Evolutionary conservation across 257 asterid genomes (phyloP).

Genomic region (Solanum etuberosum): DNA sequence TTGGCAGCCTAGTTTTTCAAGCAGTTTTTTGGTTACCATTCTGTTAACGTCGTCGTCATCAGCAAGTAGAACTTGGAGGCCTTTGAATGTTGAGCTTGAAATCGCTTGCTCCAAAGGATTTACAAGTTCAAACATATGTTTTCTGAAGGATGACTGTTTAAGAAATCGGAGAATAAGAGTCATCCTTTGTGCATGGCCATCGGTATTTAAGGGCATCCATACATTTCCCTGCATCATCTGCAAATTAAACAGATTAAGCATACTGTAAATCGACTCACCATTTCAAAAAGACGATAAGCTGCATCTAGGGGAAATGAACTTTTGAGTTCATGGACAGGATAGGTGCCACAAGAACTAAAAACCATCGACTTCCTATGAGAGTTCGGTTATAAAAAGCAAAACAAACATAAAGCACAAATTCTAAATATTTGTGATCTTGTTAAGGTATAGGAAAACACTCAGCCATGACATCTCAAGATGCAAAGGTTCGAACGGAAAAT

Average conservation of each 20-base stretch:
- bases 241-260: background rate
- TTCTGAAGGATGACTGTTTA: conserved; percentile 21
- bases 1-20: conserved; percentile 32
- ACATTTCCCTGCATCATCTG: conserved; percentile 46
- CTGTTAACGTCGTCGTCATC: conserved; percentile 27
- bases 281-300: background rate
- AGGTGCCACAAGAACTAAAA: background rate
- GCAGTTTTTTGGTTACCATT: conserved; percentile 32
- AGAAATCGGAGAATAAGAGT: conserved; percentile 23
- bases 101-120: background rate
- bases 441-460: background rate
- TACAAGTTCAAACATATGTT: conserved; percentile 22
- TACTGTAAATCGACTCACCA: background rate
- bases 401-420: background rate
- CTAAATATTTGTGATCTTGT: background rate
- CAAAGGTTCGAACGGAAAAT: background rate
- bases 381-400: background rate
- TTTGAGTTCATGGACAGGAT: background rate
- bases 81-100: conserved; percentile 15
- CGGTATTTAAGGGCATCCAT: conserved; percentile 27
- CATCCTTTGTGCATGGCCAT: conserved; percentile 20
- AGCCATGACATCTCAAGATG: background rate
- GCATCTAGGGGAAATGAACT: background rate
- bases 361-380: background rate
- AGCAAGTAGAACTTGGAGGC: conserved; percentile 25